These are phyloP conservation scores for Insectozyma bohioensis DNA, from an alignment of 1,139 yeast genomes.

Conservation along the genomic window DNA sequence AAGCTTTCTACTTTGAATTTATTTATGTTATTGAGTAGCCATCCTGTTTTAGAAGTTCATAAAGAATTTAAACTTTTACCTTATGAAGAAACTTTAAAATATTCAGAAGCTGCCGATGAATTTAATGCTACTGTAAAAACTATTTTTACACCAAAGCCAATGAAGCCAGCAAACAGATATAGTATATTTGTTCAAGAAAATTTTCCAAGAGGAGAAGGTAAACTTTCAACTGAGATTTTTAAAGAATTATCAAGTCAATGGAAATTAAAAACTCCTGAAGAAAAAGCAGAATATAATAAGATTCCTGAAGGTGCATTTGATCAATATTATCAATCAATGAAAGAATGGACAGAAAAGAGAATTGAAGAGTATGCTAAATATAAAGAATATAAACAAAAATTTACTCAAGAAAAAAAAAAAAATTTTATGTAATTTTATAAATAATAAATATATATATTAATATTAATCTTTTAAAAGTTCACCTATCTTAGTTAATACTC, in stretches of 20 bases:
- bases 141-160: constrained; percentile 38
- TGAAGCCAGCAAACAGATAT: constrained; percentile 32
- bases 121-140: constrained; percentile 27
- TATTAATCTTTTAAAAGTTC: constrained; percentile 8
- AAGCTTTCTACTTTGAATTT: no score
- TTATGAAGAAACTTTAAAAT: no score
- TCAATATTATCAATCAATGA: constrained; percentile 17
- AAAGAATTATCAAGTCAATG: constrained; percentile 30
- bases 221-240: constrained; percentile 23
- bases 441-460: not conserved
- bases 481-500: constrained; percentile 24
- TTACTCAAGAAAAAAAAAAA: constrained; percentile 1
- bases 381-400: not conserved
- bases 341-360: constrained; percentile 31
- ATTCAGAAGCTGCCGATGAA: constrained; percentile 25
- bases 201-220: constrained; percentile 22
- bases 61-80: no score
- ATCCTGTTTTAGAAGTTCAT: no score
- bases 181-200: constrained; percentile 32
- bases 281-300: constrained; percentile 30
- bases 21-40: no score
- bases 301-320: constrained; percentile 20
- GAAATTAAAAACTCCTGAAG: constrained; percentile 27
- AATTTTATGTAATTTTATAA: not conserved
- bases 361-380: constrained; percentile 20